phyloP scores from a whole-genome alignment of 257 asterid genomes.

The Buddleja alternifolia region DNA sequence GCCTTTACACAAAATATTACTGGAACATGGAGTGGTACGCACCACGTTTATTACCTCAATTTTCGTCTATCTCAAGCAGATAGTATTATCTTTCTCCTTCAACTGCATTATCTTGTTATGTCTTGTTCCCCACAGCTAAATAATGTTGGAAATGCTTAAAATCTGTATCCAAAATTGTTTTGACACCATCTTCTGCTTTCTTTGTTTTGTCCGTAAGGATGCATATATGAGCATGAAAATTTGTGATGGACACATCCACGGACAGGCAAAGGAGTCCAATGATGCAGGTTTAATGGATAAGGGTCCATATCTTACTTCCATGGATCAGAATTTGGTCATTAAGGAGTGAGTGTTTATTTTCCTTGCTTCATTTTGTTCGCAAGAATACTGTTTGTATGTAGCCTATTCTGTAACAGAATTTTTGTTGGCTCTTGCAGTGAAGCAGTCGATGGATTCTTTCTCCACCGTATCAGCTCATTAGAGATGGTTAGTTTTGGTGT shows the following conservation, averaged over 20 bases:
- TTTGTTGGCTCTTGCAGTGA: conserved; percentile 36
- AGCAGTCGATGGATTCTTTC: conserved; percentile 49
- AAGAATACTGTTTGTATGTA: not conserved
- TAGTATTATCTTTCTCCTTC: not conserved
- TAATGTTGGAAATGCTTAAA: conserved; percentile 10
- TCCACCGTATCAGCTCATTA: conserved; percentile 52
- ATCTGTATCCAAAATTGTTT: not conserved
- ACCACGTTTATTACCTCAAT: not conserved
- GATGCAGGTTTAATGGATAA: conserved; percentile 20
- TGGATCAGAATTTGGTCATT: conserved; percentile 29
- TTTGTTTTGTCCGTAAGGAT: conserved; percentile 40
- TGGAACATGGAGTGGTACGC: conserved; percentile 59
- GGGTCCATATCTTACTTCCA: conserved; percentile 46
- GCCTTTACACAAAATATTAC: conserved; percentile 35
- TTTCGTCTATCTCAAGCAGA: not conserved
- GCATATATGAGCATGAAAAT: conserved; percentile 46
- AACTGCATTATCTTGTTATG: not conserved
- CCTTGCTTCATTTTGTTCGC: not conserved
- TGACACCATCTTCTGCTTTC: not conserved
- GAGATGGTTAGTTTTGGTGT: conserved; percentile 53
- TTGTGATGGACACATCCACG: conserved; percentile 23
- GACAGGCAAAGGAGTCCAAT: conserved; percentile 10
- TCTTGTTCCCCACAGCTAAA: not conserved
- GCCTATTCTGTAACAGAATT: not conserved
- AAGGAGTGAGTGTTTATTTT: conserved; percentile 41